phyloP scores from a whole-genome alignment of 257 asterid genomes.

The Gynochthodes officinalis region DNA sequence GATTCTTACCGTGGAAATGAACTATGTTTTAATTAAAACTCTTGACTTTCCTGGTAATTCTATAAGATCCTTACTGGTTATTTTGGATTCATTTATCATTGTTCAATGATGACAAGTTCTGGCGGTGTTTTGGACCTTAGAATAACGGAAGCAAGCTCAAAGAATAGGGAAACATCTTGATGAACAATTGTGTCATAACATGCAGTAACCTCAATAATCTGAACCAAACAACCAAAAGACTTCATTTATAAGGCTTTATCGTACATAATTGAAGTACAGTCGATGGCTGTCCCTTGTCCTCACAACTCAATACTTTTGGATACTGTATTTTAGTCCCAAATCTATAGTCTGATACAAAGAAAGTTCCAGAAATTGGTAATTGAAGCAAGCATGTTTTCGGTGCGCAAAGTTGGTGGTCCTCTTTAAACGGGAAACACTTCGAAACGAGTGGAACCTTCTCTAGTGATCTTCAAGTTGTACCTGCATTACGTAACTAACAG shows the following conservation, averaged over 20 bases:
- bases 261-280: not conserved
- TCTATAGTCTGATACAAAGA: not conserved
- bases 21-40: too few species aligned
- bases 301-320: constrained; percentile 4
- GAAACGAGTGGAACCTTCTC: not conserved
- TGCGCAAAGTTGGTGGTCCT: constrained; percentile 3
- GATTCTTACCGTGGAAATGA: too few species aligned
- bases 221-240: not conserved
- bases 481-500: not conserved
- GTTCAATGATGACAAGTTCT: not conserved
- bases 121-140: too few species aligned
- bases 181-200: too few species aligned
- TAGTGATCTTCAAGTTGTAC: not conserved
- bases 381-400: not conserved
- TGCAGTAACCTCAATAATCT: not conserved
- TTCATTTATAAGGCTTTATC: constrained; percentile 1
- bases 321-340: not conserved
- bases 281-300: constrained; percentile 3
- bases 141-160: too few species aligned
- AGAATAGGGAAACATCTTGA: too few species aligned
- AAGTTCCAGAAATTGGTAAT: not conserved
- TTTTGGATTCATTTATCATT: not conserved
- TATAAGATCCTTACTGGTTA: not conserved
- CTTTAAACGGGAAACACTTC: not conserved
- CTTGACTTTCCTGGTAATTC: too few species aligned